phyloP scores from a whole-genome alignment of 1,284 basidiomycete species.

The Ustilago tritici region DNA sequence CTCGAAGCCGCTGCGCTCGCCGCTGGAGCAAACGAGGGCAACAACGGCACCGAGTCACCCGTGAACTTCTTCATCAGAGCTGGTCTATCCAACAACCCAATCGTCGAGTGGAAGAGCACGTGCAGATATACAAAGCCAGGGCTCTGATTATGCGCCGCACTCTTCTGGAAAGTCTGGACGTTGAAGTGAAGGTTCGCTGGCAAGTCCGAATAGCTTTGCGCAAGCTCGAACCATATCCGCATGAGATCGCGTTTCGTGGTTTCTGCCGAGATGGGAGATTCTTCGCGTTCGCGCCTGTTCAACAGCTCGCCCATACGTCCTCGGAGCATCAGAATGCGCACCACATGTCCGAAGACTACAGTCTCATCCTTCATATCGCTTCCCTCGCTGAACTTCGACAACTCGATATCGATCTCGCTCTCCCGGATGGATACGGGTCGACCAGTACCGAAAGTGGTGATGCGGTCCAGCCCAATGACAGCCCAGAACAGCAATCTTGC shows the following conservation, averaged over 20 bases:
- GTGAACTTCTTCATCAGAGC: slow-evolving; percentile 55
- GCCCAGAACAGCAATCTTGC: slow-evolving; percentile 59
- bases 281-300: slow-evolving; percentile 51
- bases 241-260: slow-evolving; percentile 46
- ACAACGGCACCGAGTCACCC: slow-evolving; percentile 34
- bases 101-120: slow-evolving; percentile 61
- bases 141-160: slow-evolving; percentile 53
- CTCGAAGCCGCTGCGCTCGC: slow-evolving; percentile 52
- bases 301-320: slow-evolving; percentile 61
- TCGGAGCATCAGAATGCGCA: slow-evolving; percentile 53
- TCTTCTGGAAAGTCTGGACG: slow-evolving; percentile 59
- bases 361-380: slow-evolving; percentile 52
- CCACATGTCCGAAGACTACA: slow-evolving; percentile 51
- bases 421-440: slow-evolving; percentile 59
- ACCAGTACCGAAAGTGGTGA: slow-evolving; percentile 61
- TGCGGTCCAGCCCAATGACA: slow-evolving; percentile 58
- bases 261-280: slow-evolving; percentile 31
- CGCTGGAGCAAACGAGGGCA: slow-evolving; percentile 47
- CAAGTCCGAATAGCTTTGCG: slow-evolving; percentile 54
- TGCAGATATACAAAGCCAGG: slow-evolving; percentile 59
- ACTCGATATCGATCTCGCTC: slow-evolving; percentile 53
- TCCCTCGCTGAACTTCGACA: slow-evolving; percentile 37
- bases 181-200: slow-evolving; percentile 57
- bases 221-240: slow-evolving; percentile 58
- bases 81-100: slow-evolving; percentile 57